phyloP scores from a whole-genome alignment of 768 basidiomycete genomes.

The Mrakia frigida region DNA sequence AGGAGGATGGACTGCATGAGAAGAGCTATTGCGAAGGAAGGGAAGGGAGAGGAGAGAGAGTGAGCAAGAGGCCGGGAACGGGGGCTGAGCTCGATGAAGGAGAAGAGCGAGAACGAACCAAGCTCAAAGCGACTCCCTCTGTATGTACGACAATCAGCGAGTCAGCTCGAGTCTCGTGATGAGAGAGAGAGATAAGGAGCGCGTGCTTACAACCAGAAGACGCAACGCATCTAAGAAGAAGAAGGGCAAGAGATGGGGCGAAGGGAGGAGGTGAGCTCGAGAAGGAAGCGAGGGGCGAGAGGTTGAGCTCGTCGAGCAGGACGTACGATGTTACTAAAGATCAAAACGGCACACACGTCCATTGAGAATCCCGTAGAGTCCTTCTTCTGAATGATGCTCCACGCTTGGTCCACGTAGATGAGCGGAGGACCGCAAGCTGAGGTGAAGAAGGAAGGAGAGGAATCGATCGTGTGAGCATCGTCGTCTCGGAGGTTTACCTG shows the following conservation, averaged over 20 bases:
- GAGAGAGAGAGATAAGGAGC: not conserved
- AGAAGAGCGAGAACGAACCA: not conserved
- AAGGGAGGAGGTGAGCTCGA: too few species aligned
- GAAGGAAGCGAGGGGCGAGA: not conserved
- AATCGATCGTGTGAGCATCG: not conserved
- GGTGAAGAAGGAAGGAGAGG: not conserved
- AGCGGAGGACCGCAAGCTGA: conserved; percentile 28
- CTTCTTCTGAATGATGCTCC: conserved; percentile 20
- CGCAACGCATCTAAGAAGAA: not conserved
- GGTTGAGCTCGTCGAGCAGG: conserved; percentile 2
- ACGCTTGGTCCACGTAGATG: conserved; percentile 26
- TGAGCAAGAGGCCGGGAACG: not conserved
- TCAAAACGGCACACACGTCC: conserved; percentile 28
- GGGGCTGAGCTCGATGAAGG: not conserved
- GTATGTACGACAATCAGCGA: not conserved
- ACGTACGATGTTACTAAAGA: conserved; percentile 21
- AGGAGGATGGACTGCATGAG: conserved; percentile 29
- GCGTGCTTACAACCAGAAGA: not conserved
- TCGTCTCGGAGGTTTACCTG: not conserved
- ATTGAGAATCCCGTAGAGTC: conserved; percentile 23
- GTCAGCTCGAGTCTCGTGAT: not conserved
- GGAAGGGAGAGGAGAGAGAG: too few species aligned
- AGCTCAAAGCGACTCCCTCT: conserved; percentile 21
- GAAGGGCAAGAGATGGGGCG: not conserved
- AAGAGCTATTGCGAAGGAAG: conserved; percentile 21